A percentile compares a stretch with the other conserved stretches of the same genome.
Conservation (phyloP, 768 basidiomycete genomes). For the Collybia sp. region DNA sequence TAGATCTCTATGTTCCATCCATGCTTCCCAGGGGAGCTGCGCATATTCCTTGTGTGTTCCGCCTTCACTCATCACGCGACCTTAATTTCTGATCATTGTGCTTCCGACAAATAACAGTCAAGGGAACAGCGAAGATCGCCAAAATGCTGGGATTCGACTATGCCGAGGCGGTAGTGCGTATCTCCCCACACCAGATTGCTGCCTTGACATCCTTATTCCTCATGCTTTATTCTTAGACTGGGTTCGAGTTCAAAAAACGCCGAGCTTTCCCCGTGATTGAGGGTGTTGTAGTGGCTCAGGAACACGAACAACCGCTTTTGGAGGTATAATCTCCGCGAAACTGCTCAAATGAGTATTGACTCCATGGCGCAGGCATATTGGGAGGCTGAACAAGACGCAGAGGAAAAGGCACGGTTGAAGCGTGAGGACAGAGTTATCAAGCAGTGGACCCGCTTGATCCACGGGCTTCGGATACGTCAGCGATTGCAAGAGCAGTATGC, state of each 20-base stretch:
- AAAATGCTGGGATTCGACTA: conserved; percentile 82
- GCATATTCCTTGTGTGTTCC: conserved; percentile 83
- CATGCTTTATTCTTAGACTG: conserved; percentile 50
- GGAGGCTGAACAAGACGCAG: conserved; percentile 73
- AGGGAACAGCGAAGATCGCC: conserved; percentile 86
- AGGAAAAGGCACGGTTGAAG: conserved; percentile 73
- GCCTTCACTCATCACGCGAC: not conserved
- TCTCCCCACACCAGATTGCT: not conserved
- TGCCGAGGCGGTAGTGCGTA: conserved; percentile 92
- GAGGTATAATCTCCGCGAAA: conserved; percentile 47
- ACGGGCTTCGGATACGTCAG: conserved; percentile 82
- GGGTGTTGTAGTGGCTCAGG: conserved; percentile 83
- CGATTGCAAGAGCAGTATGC: conserved; percentile 80
- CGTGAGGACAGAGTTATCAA: conserved; percentile 78
- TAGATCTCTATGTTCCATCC: conserved; percentile 90
- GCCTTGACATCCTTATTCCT: not conserved
- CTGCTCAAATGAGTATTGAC: too few species aligned
- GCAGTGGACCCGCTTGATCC: conserved; percentile 84
- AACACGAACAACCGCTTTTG: conserved; percentile 67
- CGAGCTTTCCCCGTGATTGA: conserved; percentile 80
- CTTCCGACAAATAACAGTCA: conserved; percentile 41
- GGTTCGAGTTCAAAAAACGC: conserved; percentile 95
- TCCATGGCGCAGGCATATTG: conserved; percentile 64
- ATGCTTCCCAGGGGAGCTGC: conserved; percentile 89
- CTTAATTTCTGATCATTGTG: not conserved